These are phyloP conservation scores for Botryotinia calthae DNA, from an alignment of 2,329 filamentous ascomycete species.

Conservation along the genomic window DNA sequence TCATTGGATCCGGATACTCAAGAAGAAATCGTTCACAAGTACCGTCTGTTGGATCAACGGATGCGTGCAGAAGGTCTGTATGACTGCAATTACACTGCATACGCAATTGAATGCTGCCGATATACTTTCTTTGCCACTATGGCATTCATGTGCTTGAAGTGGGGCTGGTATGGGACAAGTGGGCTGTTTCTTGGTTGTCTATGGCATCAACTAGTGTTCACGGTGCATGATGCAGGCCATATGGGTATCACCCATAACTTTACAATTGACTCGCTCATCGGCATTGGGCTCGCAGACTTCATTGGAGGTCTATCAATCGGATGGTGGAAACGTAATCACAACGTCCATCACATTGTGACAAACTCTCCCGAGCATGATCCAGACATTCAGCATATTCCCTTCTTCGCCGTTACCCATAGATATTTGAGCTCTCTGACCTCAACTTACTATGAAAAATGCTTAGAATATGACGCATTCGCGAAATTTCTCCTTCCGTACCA, in stretches of 20 bases:
- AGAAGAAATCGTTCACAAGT: constrained; percentile 72
- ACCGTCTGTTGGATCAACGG: constrained; percentile 70
- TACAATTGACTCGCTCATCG: constrained; percentile 76
- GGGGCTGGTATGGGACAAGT: constrained; percentile 66
- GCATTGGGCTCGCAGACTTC: constrained; percentile 87
- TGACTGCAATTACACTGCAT: constrained; percentile 78
- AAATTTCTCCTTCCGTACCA: constrained; percentile 71
- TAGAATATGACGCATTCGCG: constrained; percentile 74
- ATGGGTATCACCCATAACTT: constrained; percentile 97
- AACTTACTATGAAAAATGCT: constrained; percentile 78
- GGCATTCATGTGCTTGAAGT: constrained; percentile 59
- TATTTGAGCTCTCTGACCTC: constrained; percentile 71
- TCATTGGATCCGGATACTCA: constrained; percentile 72
- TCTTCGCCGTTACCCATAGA: constrained; percentile 83
- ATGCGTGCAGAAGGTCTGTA: constrained; percentile 76
- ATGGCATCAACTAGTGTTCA: constrained; percentile 95
- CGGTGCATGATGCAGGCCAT: constrained; percentile 91
- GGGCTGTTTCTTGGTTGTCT: constrained; percentile 75
- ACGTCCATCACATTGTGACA: constrained; percentile 94
- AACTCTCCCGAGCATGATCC: constrained; percentile 95
- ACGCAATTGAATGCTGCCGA: constrained; percentile 69
- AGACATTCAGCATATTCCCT: constrained; percentile 87
- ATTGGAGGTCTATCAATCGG: constrained; percentile 84
- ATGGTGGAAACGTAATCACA: constrained; percentile 98
- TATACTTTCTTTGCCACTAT: constrained; percentile 66